Conservation (phyloP, 306 rosid genomes). For the Luffa acutangula region DNA sequence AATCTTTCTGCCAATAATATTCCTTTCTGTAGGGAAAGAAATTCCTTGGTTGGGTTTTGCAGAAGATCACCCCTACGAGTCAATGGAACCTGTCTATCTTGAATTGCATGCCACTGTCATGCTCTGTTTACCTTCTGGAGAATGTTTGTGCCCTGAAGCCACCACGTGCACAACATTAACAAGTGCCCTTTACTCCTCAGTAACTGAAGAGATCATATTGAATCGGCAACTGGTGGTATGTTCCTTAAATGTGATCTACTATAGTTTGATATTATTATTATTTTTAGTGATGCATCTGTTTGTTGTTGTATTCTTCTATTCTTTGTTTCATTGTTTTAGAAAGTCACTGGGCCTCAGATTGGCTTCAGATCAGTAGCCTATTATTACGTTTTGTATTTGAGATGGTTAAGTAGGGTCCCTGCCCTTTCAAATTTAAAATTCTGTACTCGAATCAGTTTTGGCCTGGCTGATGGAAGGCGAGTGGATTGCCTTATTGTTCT, state of each 20-base stretch:
- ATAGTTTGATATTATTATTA: not conserved
- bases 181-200: constrained; percentile 77
- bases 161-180: constrained; percentile 66
- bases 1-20: not conserved
- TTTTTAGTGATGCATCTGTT: not conserved
- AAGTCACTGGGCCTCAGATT: not conserved
- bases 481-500: not conserved
- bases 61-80: constrained; percentile 32
- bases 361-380: not conserved
- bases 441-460: not conserved
- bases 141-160: constrained; percentile 85
- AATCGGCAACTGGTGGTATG: constrained; percentile 63
- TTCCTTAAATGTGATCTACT: constrained; percentile 4
- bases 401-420: not conserved
- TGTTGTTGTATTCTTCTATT: not conserved
- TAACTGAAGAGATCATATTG: constrained; percentile 53
- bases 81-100: constrained; percentile 54
- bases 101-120: constrained; percentile 84
- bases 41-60: constrained; percentile 54
- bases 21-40: constrained; percentile 49
- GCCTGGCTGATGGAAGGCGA: not conserved
- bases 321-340: not conserved
- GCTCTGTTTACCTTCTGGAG: constrained; percentile 94
- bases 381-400: not conserved
- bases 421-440: not conserved